phyloP scores from a whole-genome alignment of 768 basidiomycete species.

The Mycena amicta region DNA sequence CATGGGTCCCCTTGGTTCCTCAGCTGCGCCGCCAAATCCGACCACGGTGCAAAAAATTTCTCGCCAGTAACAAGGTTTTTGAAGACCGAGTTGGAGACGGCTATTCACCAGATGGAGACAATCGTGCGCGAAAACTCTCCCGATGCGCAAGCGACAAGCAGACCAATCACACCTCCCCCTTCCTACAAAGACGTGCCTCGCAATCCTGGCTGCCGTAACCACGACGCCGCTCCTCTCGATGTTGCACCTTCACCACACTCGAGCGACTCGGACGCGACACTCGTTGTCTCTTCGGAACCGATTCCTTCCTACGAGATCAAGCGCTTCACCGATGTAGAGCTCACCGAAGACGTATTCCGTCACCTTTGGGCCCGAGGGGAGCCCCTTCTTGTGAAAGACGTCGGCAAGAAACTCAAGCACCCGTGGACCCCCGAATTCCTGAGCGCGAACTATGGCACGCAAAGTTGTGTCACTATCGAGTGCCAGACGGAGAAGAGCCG shows the following conservation, averaged over 20 bases:
- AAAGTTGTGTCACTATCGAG: conserved; percentile 74
- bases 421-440: conserved; percentile 88
- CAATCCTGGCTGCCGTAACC: not conserved
- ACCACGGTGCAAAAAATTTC: conserved; percentile 69
- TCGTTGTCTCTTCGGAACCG: conserved; percentile 24
- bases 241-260: conserved; percentile 13
- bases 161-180: not conserved
- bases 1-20: conserved; percentile 76
- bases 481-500: conserved; percentile 75
- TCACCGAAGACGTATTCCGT: conserved; percentile 65
- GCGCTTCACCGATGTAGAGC: conserved; percentile 47
- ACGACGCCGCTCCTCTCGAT: too few species aligned
- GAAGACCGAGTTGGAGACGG: conserved; percentile 59
- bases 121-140: conserved; percentile 32
- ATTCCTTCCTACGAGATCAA: conserved; percentile 51
- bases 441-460: conserved; percentile 61
- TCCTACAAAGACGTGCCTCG: conserved; percentile 18
- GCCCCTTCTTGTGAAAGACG: conserved; percentile 75
- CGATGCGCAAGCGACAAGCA: not conserved
- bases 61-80: conserved; percentile 82
- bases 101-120: conserved; percentile 70
- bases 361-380: conserved; percentile 72
- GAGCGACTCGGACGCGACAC: conserved; percentile 13
- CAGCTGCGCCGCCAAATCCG: conserved; percentile 62
- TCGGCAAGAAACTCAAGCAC: conserved; percentile 62